A percentile compares a stretch with the other conserved stretches of the same genome.
phyloP scores from a whole-genome alignment of 768 basidiomycete species.

The Boletellus sp. region DNA sequence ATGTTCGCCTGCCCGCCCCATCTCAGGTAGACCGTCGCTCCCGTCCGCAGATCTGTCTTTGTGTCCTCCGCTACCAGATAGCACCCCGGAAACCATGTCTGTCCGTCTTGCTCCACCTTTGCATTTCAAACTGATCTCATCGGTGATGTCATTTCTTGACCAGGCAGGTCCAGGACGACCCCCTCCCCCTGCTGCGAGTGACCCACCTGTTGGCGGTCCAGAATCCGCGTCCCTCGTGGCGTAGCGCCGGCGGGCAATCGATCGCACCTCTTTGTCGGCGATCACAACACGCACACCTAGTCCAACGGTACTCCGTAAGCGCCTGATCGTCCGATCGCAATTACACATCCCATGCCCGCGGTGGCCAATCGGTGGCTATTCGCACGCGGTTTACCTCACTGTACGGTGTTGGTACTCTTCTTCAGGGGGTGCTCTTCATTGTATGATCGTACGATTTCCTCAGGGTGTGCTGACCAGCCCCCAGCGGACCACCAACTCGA shows the following conservation, averaged over 20 bases:
- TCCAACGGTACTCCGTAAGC: neutral
- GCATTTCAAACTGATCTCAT: neutral
- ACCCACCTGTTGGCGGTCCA: constrained; percentile 3
- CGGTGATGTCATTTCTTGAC: neutral
- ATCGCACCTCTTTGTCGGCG: constrained; percentile 11
- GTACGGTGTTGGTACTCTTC: neutral
- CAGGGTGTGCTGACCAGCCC: no score
- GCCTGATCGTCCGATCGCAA: constrained; percentile 5
- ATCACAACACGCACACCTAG: constrained; percentile 17
- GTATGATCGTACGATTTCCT: neutral
- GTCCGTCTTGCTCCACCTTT: neutral
- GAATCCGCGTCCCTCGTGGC: constrained; percentile 11
- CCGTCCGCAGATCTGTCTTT: constrained; percentile 3
- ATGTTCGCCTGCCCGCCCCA: neutral
- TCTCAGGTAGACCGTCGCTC: neutral
- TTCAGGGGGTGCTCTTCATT: neutral
- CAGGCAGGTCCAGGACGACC: neutral
- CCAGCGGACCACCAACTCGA: neutral
- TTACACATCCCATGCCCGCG: constrained; percentile 9
- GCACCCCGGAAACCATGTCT: neutral
- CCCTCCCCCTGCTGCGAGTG: constrained; percentile 1
- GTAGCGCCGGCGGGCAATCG: neutral
- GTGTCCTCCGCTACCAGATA: neutral
- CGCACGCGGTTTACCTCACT: constrained; percentile 2
- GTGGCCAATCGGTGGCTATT: constrained; percentile 1